Percentiles rank a stretch among this genome's conserved stretches.
These are phyloP conservation scores for Colletotrichum tabaci DNA, from an alignment of 2,329 filamentous ascomycete genomes.

Conservation along the genomic window DNA sequence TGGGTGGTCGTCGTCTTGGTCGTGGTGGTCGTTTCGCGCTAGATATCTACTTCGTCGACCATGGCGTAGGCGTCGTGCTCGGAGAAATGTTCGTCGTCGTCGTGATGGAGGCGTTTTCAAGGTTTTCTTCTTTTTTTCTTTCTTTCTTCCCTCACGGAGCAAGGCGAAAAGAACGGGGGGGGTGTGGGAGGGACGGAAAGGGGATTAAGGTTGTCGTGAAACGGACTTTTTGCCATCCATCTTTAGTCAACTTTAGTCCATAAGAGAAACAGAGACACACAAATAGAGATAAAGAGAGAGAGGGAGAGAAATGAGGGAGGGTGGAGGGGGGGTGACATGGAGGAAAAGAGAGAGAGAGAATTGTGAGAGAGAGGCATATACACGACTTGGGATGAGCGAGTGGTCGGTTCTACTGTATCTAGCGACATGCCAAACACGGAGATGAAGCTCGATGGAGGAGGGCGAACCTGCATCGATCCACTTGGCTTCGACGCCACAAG, in stretches of 20 bases:
- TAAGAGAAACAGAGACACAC: background rate
- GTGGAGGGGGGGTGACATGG: background rate
- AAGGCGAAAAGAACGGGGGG: background rate
- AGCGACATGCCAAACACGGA: slow-evolving; percentile 37
- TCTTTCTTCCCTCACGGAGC: no score
- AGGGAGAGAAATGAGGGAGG: background rate
- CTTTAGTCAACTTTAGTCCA: slow-evolving; percentile 21
- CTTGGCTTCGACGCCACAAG: slow-evolving; percentile 35
- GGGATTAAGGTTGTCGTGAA: slow-evolving; percentile 40
- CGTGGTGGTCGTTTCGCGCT: slow-evolving; percentile 15
- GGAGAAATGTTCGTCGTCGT: slow-evolving; percentile 16
- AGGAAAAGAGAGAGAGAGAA: no score
- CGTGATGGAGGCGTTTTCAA: slow-evolving; percentile 30
- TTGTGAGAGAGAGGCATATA: background rate
- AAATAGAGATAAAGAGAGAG: no score
- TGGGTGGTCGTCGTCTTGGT: background rate
- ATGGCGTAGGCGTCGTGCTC: slow-evolving; percentile 26
- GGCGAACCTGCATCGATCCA: slow-evolving; percentile 27
- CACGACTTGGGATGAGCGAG: slow-evolving; percentile 28
- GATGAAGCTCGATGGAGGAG: slow-evolving; percentile 37
- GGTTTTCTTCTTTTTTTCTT: background rate
- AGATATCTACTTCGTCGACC: slow-evolving; percentile 35
- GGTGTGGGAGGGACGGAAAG: background rate
- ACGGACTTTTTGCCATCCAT: slow-evolving; percentile 17
- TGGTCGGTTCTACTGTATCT: slow-evolving; percentile 8